Percentiles rank a stretch among this genome's conserved stretches.
phyloP scores from a whole-genome alignment of 352 stramenopile species.

The Pythium folliculosum region DNA sequence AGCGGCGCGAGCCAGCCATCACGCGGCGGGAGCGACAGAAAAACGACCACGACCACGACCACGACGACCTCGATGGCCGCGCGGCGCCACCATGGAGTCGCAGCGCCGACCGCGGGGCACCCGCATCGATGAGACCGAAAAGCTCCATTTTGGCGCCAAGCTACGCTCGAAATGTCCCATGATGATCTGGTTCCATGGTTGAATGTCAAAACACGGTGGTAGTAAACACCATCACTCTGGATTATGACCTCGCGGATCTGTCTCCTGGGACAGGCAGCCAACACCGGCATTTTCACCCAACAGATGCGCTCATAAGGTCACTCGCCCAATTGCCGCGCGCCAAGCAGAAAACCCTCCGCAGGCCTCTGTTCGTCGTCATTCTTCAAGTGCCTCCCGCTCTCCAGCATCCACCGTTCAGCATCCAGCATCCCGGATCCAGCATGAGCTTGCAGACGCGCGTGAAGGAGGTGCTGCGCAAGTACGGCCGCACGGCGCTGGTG shows the following conservation, averaged over 20 bases:
- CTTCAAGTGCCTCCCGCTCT: background rate
- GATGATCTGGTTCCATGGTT: no score
- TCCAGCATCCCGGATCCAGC: background rate
- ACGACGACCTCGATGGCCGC: background rate
- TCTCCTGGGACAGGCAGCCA: no score
- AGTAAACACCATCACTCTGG: no score
- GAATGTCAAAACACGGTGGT: no score
- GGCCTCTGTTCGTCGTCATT: slow-evolving; percentile 1
- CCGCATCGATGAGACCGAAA: no score
- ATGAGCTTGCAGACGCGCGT: slow-evolving; percentile 26
- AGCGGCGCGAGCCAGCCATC: slow-evolving; percentile 4
- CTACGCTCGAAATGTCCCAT: no score
- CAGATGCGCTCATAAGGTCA: slow-evolving; percentile 7
- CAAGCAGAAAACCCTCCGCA: slow-evolving; percentile 6
- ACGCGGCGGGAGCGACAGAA: background rate
- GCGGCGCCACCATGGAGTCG: no score
- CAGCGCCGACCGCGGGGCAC: no score
- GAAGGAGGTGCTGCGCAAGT: slow-evolving; percentile 89
- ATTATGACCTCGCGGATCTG: no score
- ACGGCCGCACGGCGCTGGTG: slow-evolving; percentile 94
- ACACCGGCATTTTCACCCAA: slow-evolving; percentile 7
- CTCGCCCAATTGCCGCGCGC: background rate
- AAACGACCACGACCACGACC: background rate
- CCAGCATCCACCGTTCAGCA: background rate
- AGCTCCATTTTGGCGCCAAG: no score